Base-by-base conservation (phyloP, 441 rosid genomes). In the Mallotus japonicus region DNA sequence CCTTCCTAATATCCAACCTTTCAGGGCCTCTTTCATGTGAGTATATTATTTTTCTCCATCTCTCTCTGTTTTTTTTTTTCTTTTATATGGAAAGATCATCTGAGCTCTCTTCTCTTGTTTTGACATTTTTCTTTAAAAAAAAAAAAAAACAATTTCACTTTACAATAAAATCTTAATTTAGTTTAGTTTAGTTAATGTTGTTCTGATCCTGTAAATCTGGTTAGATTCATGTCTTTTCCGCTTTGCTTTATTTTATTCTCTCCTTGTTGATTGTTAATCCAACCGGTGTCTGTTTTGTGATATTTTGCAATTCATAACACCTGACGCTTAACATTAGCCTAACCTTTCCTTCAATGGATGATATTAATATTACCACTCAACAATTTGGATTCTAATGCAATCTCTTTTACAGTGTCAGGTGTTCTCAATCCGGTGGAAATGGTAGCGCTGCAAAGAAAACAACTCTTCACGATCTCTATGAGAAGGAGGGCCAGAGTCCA, bases 401-500 rank as follows among this genome's bases (percentile, higher is more conserved):
- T 5, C 28, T 22, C 37, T 75, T 20, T 78, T 73, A 17, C 87
- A 95, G 98, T 78, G 96, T 90, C 75, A 88, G 73, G 84, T 91
- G 97, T 76, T 86, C 94, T 58, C 88, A 77, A 53, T 80, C 84
- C 55, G 81, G 80, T 68, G 95, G 91, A 65, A 90, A 88, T 57
- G 94, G 91, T 73, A 81, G 71, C 65, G 54, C 88, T 6, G 73
- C 22, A 13, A 87, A 87, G 87, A 89, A 76, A 79, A 95, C 98
- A 0, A 75, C 85, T 10, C 92, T 95, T 78, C 99, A 93, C 47
- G 97, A 95, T 85, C 96, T 95, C 50, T 95, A 95, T 63, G 97
- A 93, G 74, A 69, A 72, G 12, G 92, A 89, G 83, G 98, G 98
- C 51, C 99, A 95, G 87, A 93, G 99, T 83, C 99, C 99, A 32